Base-by-base conservation (phyloP, 139 green algal species). In the Closterium sp. region DNA sequence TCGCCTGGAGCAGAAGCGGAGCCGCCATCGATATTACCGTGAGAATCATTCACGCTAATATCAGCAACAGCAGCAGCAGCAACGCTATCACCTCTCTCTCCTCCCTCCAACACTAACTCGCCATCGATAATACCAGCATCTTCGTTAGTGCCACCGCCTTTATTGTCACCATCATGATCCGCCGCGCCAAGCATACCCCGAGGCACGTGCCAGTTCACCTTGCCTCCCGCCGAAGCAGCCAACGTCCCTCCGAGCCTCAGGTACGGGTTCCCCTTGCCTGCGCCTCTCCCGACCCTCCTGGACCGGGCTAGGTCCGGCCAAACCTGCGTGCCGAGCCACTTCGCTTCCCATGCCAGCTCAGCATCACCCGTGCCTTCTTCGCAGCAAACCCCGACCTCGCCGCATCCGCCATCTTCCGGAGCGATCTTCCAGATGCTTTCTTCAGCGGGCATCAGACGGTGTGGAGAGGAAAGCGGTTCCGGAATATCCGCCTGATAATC, bases 241-340 rank as follows among this genome's bases (percentile, higher is more conserved):
- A 79, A 79, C 17, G 62, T 79, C 62, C 62, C 62, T 79, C 62
- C 62, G 19, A 79, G 62, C 62, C 62, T 79, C 62, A 79, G 62
- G 62, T 79, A 79, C 62, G 62, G 62, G 19, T 79, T 79, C 62
- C 62, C 62, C 17, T 79, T 79, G 17, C 62, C 62, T 79, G 62
- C 62, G 17, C 62, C 62, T 79, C 62, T 79, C 17, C 62, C 62
- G 62, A 79, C 62, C 62, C 62, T 27, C 62, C 62, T 79, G 62
- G 62, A 79, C 62, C 62, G 62, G 62, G 62, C 62, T 79, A 79
- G 62, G 62, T 79, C 62, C 62, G 89, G 89, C 89, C 89, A 91
- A 31, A 91, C 38, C 84, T 91, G 89, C 21, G 30, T 24, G 31
- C 89, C 89, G 22, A 91, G 84, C 89, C 89, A 91, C 31, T 31